Evolutionary conservation across 306 rosid species (phyloP), one percentile per base, ranked within the genome.

Genomic region (Vicia sativa): DNA sequence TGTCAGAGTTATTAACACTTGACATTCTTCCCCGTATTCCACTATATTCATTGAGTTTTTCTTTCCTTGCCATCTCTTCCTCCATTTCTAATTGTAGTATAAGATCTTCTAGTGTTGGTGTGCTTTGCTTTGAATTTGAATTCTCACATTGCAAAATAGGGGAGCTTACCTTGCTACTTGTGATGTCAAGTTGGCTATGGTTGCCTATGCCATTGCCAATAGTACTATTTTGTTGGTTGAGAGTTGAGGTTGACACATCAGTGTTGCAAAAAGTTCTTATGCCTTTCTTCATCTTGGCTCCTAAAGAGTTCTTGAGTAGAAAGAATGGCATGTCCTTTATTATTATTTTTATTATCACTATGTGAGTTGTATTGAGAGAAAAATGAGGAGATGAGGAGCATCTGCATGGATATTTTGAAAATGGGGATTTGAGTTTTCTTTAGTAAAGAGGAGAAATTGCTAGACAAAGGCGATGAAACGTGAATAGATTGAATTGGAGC

Each of bases 211-310:
- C 58, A 37, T 18, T 62, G 14, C 43, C 61, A 68, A 41, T 41
- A 42, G 50, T 68, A 13, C 60, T 63, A 5, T 43, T 50, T 6
- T 77, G 90, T 44, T 86, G 96, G 83, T 84, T 83, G 73, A 92
- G 92, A 42, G 74, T 72, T 12, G 82, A 72, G 61, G 82, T 78
- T 53, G 82, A 78, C 0, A 70, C 74, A 4, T 78, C 66, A 57
- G 28, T 78, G 78, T 61, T 92, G 83, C 96, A 92, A 39, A 89
- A 86, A 48, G 81, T 87, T 81, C 90, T 80, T 59, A 92, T 46
- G 11, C 96, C 87, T 79, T 81, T 89, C 80, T 79, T 84, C 95
- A 89, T 89, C 78, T 84, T 89, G 75, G 87, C 86, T 65, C 92
- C 92, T 5, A 92, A 42, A 39, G 83, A 71, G 75, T 92, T 92